A percentile compares a stretch with the other conserved stretches of the same genome.
Evolutionary conservation across 345 rosid species (phyloP).

Genomic region (Diplotaxis tenuifolia): DNA sequence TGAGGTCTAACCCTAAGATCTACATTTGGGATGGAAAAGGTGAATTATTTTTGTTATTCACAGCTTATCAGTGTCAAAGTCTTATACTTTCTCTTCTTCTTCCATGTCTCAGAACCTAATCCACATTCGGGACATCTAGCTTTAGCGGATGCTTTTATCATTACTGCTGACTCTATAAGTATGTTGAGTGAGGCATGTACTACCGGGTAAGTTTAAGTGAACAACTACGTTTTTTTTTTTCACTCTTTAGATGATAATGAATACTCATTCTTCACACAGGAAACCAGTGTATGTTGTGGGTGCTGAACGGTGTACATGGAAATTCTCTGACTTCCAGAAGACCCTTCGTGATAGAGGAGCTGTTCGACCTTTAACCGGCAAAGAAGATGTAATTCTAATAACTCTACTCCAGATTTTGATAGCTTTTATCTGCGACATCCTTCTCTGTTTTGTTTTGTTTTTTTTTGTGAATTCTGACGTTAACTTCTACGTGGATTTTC

Average conservation of each 20-base stretch:
- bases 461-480: background rate
- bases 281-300: constrained; percentile 86
- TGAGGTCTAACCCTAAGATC: constrained; percentile 60
- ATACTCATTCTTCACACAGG: constrained; percentile 42
- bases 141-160: constrained; percentile 86
- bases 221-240: background rate
- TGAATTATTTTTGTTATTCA: constrained; percentile 6
- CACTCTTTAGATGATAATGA: background rate
- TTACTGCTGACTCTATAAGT: constrained; percentile 93
- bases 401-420: background rate
- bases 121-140: constrained; percentile 95
- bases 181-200: constrained; percentile 96
- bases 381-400: constrained; percentile 66
- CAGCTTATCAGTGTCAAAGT: background rate
- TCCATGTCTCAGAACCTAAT: constrained; percentile 55
- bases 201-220: constrained; percentile 64
- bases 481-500: constrained; percentile 12
- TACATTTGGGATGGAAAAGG: constrained; percentile 84
- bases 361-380: constrained; percentile 69
- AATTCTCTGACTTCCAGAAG: constrained; percentile 76
- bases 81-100: constrained; percentile 1
- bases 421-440: background rate
- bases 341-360: constrained; percentile 64
- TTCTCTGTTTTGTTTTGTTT: background rate
- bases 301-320: constrained; percentile 81